Evolutionary conservation across 2,329 filamentous ascomycete species (phyloP).

Genomic region (Acrocalymma vagum): DNA sequence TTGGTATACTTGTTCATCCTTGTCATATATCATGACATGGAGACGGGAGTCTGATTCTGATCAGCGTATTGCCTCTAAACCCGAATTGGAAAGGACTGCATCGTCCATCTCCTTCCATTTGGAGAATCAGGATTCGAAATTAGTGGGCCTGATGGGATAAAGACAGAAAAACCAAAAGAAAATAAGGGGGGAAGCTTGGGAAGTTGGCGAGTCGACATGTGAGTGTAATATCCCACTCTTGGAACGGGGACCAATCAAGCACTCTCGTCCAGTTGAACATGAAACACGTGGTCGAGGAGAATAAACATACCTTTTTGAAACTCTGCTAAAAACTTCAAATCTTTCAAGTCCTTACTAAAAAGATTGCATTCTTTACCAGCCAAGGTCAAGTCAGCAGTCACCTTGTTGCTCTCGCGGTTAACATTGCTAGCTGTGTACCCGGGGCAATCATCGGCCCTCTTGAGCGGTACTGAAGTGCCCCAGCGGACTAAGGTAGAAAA

Average conservation of each 20-base stretch:
- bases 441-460: conserved; percentile 59
- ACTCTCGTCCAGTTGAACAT: conserved; percentile 1
- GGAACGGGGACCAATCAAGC: not conserved
- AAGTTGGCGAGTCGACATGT: too few species aligned
- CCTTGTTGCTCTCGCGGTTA: conserved; percentile 56
- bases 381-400: conserved; percentile 75
- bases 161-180: too few species aligned
- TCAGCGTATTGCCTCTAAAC: too few species aligned
- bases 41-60: conserved; percentile 64
- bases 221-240: not conserved
- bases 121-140: too few species aligned
- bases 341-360: conserved; percentile 64
- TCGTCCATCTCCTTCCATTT: too few species aligned
- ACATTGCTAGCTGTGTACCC: conserved; percentile 74
- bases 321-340: conserved; percentile 65
- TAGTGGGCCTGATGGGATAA: too few species aligned
- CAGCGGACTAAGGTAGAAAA: conserved; percentile 28
- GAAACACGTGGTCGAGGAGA: not conserved
- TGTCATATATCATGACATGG: conserved; percentile 77
- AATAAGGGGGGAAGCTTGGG: too few species aligned
- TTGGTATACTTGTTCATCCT: conserved; percentile 74
- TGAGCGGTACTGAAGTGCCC: conserved; percentile 29
- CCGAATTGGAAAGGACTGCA: too few species aligned
- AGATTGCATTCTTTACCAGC: conserved; percentile 70
- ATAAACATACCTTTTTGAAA: conserved; percentile 64